Evolutionary conservation across 129 eudicot genomes (phyloP).

Genomic region (Artemisia argyi): DNA sequence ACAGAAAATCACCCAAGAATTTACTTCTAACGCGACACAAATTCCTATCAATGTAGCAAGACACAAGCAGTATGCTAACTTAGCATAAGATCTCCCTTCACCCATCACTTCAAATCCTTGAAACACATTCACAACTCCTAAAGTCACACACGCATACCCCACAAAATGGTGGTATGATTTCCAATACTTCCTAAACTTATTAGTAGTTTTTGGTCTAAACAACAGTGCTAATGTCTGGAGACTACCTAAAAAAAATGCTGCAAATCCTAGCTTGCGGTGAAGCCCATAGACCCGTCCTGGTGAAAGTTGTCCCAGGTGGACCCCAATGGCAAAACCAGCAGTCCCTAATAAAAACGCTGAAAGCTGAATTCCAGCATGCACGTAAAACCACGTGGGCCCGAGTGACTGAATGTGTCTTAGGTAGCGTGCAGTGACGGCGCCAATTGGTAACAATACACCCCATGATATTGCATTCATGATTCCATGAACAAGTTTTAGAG

Average conservation of each 20-base stretch:
- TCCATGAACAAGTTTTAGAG: constrained; percentile 65
- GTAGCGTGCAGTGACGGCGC: constrained; percentile 71
- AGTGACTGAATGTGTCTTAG: constrained; percentile 63
- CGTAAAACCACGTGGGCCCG: constrained; percentile 87
- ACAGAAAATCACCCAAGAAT: constrained; percentile 90
- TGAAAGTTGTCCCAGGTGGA: constrained; percentile 69
- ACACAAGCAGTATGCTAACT: constrained; percentile 69
- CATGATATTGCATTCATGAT: constrained; percentile 69
- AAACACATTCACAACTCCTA: constrained; percentile 90
- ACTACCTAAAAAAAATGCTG: constrained; percentile 71
- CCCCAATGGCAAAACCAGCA: constrained; percentile 66
- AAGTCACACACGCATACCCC: constrained; percentile 84
- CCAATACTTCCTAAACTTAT: constrained; percentile 89
- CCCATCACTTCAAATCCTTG: constrained; percentile 92
- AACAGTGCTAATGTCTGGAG: constrained; percentile 82
- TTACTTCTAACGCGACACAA: constrained; percentile 83
- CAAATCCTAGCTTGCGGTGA: constrained; percentile 75
- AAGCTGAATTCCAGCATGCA: constrained; percentile 82
- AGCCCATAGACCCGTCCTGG: constrained; percentile 74
- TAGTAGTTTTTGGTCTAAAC: constrained; percentile 83
- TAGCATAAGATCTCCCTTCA: constrained; percentile 61
- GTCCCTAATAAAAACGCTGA: constrained; percentile 64
- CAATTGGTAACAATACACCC: constrained; percentile 80
- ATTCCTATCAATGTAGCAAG: constrained; percentile 70
- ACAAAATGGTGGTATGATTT: constrained; percentile 98